A percentile compares a stretch with the other conserved stretches of the same genome.
Conservation (phyloP, 305 asterid species). For the Solanum hybrid region DNA sequence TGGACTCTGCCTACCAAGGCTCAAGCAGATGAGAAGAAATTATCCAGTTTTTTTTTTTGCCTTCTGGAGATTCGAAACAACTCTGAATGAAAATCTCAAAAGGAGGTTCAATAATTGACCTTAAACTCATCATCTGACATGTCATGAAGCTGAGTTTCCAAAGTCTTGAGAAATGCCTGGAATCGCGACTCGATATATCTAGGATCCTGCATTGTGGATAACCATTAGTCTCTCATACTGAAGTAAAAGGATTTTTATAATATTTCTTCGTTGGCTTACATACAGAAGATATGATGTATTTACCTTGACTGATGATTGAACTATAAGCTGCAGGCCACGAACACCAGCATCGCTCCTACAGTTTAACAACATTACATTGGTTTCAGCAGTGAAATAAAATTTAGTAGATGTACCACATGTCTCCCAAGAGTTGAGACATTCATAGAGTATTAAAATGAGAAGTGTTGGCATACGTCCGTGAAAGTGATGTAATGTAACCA, state of each 20-base stretch:
- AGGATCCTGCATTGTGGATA: slow-evolving; percentile 40
- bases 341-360: slow-evolving; percentile 61
- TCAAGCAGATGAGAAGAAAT: background rate
- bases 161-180: slow-evolving; percentile 55
- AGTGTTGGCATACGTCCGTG: slow-evolving; percentile 38
- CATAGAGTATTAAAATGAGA: slow-evolving; percentile 4
- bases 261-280: background rate
- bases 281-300: background rate
- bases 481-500: slow-evolving; percentile 63
- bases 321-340: slow-evolving; percentile 54
- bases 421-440: background rate
- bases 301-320: slow-evolving; percentile 72
- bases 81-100: background rate
- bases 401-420: background rate
- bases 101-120: slow-evolving; percentile 18
- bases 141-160: slow-evolving; percentile 61
- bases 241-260: background rate
- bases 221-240: background rate
- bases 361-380: slow-evolving; percentile 4
- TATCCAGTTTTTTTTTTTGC: background rate
- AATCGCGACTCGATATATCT: slow-evolving; percentile 64
- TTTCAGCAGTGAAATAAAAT: background rate
- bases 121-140: slow-evolving; percentile 61
- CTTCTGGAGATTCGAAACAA: background rate
- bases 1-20: background rate